A percentile compares a stretch with the other conserved stretches of the same genome.
Evolutionary conservation across 2,329 filamentous ascomycete genomes (phyloP).

Genomic region (Parascedosporium putredinis): DNA sequence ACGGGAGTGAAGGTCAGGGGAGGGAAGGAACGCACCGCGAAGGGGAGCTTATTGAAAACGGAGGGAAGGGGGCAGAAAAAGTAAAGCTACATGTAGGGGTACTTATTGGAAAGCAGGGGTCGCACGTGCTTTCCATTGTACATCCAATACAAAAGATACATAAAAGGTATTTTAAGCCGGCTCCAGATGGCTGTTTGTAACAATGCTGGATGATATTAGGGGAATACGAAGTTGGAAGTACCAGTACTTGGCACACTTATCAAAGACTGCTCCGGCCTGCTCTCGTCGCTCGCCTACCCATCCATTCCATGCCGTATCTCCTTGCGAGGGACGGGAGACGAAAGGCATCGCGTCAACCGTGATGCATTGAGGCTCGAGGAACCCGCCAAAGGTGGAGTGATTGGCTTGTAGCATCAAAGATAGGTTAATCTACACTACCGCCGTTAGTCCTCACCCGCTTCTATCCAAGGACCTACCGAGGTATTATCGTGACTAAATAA

Average conservation of each 20-base stretch:
- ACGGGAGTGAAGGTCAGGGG: constrained; percentile 1
- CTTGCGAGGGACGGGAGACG: not conserved
- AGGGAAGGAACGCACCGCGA: not conserved
- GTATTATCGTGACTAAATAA: too few species aligned
- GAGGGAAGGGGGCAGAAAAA: not conserved
- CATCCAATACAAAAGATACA: not conserved
- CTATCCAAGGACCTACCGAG: too few species aligned
- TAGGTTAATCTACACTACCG: too few species aligned
- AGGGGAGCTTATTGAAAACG: not conserved
- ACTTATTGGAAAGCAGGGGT: not conserved
- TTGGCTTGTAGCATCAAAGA: too few species aligned
- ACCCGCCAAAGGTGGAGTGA: too few species aligned
- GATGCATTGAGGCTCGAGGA: too few species aligned
- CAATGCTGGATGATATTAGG: not conserved
- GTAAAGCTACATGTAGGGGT: not conserved
- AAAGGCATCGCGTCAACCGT: too few species aligned
- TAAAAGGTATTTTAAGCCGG: not conserved
- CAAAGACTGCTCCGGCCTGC: too few species aligned
- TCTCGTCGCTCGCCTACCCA: too few species aligned
- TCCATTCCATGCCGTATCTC: not conserved
- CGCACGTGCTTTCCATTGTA: not conserved
- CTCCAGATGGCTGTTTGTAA: not conserved
- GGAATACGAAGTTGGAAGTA: not conserved
- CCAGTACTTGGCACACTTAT: not conserved
- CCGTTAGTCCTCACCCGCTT: too few species aligned